Evolutionary conservation across 1,284 basidiomycete species (phyloP), one percentile per base, ranked within the genome.

Genomic region (Neolentinus lepideus): DNA sequence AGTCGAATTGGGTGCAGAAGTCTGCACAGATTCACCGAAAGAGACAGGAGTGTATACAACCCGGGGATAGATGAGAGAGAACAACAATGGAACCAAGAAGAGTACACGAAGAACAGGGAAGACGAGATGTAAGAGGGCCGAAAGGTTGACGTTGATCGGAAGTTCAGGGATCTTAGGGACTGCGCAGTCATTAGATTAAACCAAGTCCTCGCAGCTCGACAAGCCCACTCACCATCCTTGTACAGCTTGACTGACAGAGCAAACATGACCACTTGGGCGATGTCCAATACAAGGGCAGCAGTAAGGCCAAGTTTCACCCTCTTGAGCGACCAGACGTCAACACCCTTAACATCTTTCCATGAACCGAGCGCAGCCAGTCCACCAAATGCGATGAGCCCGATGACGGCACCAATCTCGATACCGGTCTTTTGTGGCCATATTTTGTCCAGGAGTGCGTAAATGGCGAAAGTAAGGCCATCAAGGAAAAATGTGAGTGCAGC

Each of bases 401-500:
- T 66, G 52, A 90, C 64, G 27, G 88, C 75, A 57, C 80, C 84
- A 59, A 85, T 69, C 63, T 90, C 88, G 54, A 90, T 75, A 19
- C 83, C 84, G n/a, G 82, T 82, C 60, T 76, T 69, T 51, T 71
- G 71, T 10, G 75, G 79, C 89, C 89, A 92, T 19, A 74, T 61
- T 62, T 84, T 82, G 62, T 76, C 72, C 58, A 91, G 63, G 47
- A 91, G 76, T 24, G 84, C 80, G 63, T 78, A 78, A 22, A 81
- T 68, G 52, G 85, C 80, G 63, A 88, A 85, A 8, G 83, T 74
- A 52, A 88, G 71, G 56, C 95, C 78, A 79, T 99, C 80, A 72
- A 94, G 73, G 75, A 99, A 81, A 80, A 92, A 84, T 69, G 94
- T 77, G 72, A 95, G 61, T 74, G 94, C 84, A 69, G 84, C 65